Percentiles rank a stretch among this genome's conserved stretches.
These are phyloP conservation scores for Asterella californica DNA, from an alignment of 225 moss, liverwort and hornwort genomes.

Conservation along the genomic window DNA sequence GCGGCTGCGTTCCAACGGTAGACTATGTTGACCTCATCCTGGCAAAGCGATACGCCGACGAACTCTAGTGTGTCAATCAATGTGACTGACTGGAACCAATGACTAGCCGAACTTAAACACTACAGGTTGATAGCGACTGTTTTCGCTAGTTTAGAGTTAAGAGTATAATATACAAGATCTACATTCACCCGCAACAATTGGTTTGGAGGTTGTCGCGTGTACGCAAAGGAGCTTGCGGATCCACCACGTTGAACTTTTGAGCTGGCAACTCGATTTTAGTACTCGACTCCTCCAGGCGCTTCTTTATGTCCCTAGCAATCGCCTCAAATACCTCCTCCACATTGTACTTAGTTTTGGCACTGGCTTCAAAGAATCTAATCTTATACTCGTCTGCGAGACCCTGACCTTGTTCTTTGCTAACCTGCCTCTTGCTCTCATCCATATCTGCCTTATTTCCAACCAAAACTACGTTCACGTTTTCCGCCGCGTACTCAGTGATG, in stretches of 20 bases:
- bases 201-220: constrained; percentile 30
- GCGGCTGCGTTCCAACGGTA: constrained; percentile 15
- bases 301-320: constrained; percentile 42
- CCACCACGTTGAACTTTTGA: constrained; percentile 35
- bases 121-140: constrained; percentile 14
- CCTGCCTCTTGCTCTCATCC: constrained; percentile 31
- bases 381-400: constrained; percentile 38
- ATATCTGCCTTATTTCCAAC: constrained; percentile 47
- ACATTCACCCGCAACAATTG: constrained; percentile 28
- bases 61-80: constrained; percentile 17
- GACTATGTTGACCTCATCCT: constrained; percentile 3
- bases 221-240: constrained; percentile 38
- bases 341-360: constrained; percentile 42
- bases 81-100: constrained; percentile 15
- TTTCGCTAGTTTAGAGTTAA: constrained; percentile 7
- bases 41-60: constrained; percentile 10
- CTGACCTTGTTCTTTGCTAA: constrained; percentile 33
- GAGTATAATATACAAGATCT: constrained; percentile 15
- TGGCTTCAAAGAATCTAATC: constrained; percentile 46
- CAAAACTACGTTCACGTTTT: constrained; percentile 43
- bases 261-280: constrained; percentile 34
- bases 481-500: constrained; percentile 45
- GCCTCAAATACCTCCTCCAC: constrained; percentile 36
- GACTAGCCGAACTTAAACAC: constrained; percentile 11
- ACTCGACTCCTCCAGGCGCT: constrained; percentile 29